Conservation (phyloP, 306 rosid genomes). For the Mimosa bimucronata region DNA sequence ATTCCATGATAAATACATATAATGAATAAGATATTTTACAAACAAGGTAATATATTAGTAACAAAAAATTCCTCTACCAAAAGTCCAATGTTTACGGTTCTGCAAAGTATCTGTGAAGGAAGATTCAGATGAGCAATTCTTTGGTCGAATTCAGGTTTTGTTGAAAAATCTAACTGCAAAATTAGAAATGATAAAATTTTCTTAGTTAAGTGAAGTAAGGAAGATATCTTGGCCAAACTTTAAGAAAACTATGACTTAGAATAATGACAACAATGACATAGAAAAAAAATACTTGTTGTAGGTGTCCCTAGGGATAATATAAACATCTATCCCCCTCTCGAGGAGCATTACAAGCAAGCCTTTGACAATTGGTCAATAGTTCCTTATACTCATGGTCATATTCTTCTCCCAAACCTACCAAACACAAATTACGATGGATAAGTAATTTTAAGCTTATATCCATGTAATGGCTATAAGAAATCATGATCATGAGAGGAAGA, state of each 20-base stretch:
- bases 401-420: slow-evolving; percentile 47
- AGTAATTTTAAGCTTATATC: not conserved
- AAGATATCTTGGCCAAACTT: slow-evolving; percentile 1
- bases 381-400: slow-evolving; percentile 49
- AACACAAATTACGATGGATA: slow-evolving; percentile 9
- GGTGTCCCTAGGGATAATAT: slow-evolving; percentile 83
- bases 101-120: slow-evolving; percentile 71
- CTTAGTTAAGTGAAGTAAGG: not conserved
- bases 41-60: not conserved
- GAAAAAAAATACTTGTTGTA: slow-evolving; percentile 62
- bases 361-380: slow-evolving; percentile 76
- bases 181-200: not conserved
- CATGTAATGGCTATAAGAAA: too few relatives aligned
- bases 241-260: not conserved
- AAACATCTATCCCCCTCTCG: slow-evolving; percentile 54
- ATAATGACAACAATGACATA: not conserved
- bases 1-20: slow-evolving; percentile 1
- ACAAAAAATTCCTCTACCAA: slow-evolving; percentile 59
- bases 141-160: slow-evolving; percentile 61
- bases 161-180: slow-evolving; percentile 70
- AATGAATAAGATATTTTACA: not conserved
- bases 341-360: slow-evolving; percentile 79
- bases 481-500: too few relatives aligned
- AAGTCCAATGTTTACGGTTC: slow-evolving; percentile 55
- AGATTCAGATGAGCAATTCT: slow-evolving; percentile 68